phyloP scores from a whole-genome alignment of 1,284 basidiomycete genomes.

The Trichosporon coremiiforme region DNA sequence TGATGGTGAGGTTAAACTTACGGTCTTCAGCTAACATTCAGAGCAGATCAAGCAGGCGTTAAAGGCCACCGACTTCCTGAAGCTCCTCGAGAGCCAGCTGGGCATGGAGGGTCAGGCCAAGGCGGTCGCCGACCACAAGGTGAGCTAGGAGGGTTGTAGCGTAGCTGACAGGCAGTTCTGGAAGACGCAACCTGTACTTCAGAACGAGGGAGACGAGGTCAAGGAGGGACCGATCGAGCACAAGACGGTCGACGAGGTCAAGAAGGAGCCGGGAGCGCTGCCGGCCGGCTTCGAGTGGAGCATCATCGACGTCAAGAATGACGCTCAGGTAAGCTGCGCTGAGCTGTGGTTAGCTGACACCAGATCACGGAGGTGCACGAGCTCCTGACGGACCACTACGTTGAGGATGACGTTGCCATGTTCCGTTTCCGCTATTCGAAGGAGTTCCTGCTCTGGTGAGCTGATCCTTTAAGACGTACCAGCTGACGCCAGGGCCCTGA shows the following conservation, averaged over 20 bases:
- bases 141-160: conserved; percentile 53
- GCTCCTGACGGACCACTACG: conserved; percentile 88
- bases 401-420: conserved; percentile 93
- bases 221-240: conserved; percentile 86
- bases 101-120: conserved; percentile 64
- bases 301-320: conserved; percentile 75
- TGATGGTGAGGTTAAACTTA: conserved; percentile 11
- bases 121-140: conserved; percentile 83
- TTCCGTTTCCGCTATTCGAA: conserved; percentile 96
- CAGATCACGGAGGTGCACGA: conserved; percentile 91
- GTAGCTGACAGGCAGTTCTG: conserved; percentile 69
- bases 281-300: conserved; percentile 95
- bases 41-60: conserved; percentile 54
- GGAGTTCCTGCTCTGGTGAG: conserved; percentile 89
- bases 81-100: conserved; percentile 54
- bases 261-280: conserved; percentile 81
- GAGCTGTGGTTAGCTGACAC: background rate
- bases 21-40: conserved; percentile 21
- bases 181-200: conserved; percentile 93
- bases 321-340: conserved; percentile 64
- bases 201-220: conserved; percentile 61
- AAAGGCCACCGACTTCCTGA: conserved; percentile 56
- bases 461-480: background rate
- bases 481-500: conserved; percentile 74
- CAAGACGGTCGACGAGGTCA: conserved; percentile 74